Percentiles rank a stretch among this genome's conserved stretches.
Conservation (phyloP, 1,139 yeast species). For the Geotrichum bryndzae region DNA sequence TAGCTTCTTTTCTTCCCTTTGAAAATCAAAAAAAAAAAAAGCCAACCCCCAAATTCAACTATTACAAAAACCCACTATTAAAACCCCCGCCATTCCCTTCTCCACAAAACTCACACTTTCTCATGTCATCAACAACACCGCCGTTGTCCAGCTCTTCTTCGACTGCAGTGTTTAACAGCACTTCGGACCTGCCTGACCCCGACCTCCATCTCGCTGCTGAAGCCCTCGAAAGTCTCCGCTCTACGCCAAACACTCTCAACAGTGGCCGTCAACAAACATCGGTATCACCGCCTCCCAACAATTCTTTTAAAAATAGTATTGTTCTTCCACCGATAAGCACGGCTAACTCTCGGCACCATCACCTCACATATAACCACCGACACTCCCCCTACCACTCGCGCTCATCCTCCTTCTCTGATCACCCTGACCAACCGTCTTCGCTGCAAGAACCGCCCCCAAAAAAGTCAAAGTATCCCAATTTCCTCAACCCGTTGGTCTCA, state of each 20-base stretch:
- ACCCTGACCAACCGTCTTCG: not conserved
- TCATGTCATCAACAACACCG: slow-evolving; percentile 4
- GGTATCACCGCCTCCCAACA: not conserved
- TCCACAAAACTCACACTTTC: not conserved
- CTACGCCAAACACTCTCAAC: not conserved
- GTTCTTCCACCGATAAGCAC: slow-evolving; percentile 12
- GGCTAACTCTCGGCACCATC: not conserved
- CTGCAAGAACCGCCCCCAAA: not conserved
- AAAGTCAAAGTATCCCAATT: slow-evolving; percentile 1
- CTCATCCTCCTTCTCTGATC: slow-evolving; percentile 12
- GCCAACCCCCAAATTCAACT: no score
- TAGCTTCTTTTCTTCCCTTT: no score
- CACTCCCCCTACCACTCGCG: slow-evolving; percentile 16
- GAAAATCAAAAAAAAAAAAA: no score
- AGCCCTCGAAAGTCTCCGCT: slow-evolving; percentile 17
- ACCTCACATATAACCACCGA: slow-evolving; percentile 5
- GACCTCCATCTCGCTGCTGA: slow-evolving; percentile 19
- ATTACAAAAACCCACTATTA: not conserved
- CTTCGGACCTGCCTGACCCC: slow-evolving; percentile 2
- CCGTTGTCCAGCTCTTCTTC: not conserved
- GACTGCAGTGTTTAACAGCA: not conserved
- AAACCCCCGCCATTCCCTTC: slow-evolving; percentile 8
- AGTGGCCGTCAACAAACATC: not conserved
- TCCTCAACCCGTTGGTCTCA: slow-evolving; percentile 35
- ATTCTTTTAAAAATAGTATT: not conserved